Evolutionary conservation across 2,329 filamentous ascomycete species (phyloP).

Genomic region (Venturiaceae sp.): DNA sequence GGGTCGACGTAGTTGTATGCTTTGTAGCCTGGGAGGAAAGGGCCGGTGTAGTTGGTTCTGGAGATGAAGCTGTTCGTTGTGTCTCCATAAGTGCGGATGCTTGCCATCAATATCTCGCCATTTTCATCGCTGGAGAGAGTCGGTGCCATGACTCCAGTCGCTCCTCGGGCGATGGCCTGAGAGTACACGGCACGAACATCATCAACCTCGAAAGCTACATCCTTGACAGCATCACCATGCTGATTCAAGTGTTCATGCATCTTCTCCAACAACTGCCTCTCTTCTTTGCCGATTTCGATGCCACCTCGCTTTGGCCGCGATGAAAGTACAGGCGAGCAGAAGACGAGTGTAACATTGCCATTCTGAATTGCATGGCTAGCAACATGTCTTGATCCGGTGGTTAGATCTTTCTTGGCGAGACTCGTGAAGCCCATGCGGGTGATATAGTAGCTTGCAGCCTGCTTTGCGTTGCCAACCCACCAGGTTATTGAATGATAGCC

Average conservation of each 20-base stretch:
- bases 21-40: conserved; percentile 78
- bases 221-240: conserved; percentile 90
- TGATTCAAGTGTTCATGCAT: conserved; percentile 76
- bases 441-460: conserved; percentile 82
- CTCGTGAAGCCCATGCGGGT: conserved; percentile 77
- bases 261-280: conserved; percentile 56
- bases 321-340: conserved; percentile 59
- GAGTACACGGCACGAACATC: conserved; percentile 71
- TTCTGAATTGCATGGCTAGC: conserved; percentile 80
- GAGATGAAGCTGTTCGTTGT: conserved; percentile 89
- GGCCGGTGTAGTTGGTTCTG: conserved; percentile 57
- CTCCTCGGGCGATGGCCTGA: conserved; percentile 58
- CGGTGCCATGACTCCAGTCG: conserved; percentile 54
- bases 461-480: conserved; percentile 96
- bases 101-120: conserved; percentile 63
- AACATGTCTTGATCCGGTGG: conserved; percentile 73
- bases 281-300: conserved; percentile 34
- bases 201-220: conserved; percentile 92
- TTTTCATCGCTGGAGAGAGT: conserved; percentile 44
- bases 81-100: conserved; percentile 87
- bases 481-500: conserved; percentile 92
- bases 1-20: conserved; percentile 39
- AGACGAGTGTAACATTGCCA: conserved; percentile 67
- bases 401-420: conserved; percentile 77
- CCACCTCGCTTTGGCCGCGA: conserved; percentile 14